A percentile compares a stretch with the other conserved stretches of the same genome.
These are phyloP conservation scores for Umbellularia californica DNA, from an alignment of 164 flowering plant genomes.

Conservation along the genomic window DNA sequence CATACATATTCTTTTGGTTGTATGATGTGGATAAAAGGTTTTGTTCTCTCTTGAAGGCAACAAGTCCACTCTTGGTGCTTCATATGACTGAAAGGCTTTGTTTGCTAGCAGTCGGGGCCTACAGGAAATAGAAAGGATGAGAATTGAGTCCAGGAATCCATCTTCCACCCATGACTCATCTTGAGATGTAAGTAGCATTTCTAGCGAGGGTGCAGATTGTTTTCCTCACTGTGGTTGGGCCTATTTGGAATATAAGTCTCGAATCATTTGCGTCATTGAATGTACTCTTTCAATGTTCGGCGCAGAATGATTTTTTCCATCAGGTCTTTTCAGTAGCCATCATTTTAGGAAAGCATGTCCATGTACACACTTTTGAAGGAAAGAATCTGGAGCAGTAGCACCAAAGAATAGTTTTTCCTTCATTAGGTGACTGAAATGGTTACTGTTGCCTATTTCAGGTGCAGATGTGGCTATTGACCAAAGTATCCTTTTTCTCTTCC, in stretches of 20 bases:
- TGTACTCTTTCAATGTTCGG: not conserved
- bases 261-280: too few species aligned
- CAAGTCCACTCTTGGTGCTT: constrained; percentile 53
- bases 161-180: constrained; percentile 29
- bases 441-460: too few species aligned
- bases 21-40: not conserved
- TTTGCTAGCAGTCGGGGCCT: constrained; percentile 69
- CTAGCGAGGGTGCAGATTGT: not conserved
- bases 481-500: not conserved
- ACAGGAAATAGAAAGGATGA: constrained; percentile 79
- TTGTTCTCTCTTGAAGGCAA: constrained; percentile 27
- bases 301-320: not conserved
- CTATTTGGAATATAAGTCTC: not conserved
- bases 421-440: not conserved
- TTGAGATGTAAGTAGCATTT: constrained; percentile 1
- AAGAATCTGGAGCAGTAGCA: not conserved
- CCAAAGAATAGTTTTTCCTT: not conserved
- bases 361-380: not conserved
- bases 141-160: constrained; percentile 68
- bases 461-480: not conserved
- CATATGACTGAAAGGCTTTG: constrained; percentile 61
- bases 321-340: not conserved
- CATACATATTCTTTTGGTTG: not conserved
- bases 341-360: not conserved
- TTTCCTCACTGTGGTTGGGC: not conserved